A percentile compares a stretch with the other conserved stretches of the same genome.
These are phyloP conservation scores for Claviceps monticola DNA, from an alignment of 2,329 filamentous ascomycete genomes.

Conservation along the genomic window DNA sequence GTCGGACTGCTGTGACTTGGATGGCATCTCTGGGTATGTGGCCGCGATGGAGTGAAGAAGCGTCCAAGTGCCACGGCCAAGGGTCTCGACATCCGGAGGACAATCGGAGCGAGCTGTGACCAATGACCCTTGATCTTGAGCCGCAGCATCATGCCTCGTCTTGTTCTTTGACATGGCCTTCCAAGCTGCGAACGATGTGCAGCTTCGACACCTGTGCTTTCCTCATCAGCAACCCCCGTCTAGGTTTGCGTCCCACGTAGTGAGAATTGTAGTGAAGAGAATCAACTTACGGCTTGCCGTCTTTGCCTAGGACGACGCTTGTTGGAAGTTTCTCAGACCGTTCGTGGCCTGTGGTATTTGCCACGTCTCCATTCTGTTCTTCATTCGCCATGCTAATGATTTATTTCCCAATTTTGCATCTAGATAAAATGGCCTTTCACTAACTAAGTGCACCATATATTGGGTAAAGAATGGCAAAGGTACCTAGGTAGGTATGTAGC, in stretches of 20 bases:
- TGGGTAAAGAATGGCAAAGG: no score
- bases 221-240: background rate
- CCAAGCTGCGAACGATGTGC: slow-evolving; percentile 19
- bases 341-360: slow-evolving; percentile 13
- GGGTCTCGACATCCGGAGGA: slow-evolving; percentile 74
- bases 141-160: slow-evolving; percentile 8
- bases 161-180: slow-evolving; percentile 16
- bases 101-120: slow-evolving; percentile 46
- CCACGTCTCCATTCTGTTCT: slow-evolving; percentile 17
- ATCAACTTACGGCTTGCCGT: slow-evolving; percentile 65
- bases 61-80: slow-evolving; percentile 86
- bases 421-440: background rate
- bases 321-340: slow-evolving; percentile 47
- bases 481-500: no score
- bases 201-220: slow-evolving; percentile 18
- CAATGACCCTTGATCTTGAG: slow-evolving; percentile 8
- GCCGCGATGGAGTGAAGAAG: slow-evolving; percentile 86
- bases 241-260: background rate
- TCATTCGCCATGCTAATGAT: slow-evolving; percentile 24
- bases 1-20: slow-evolving; percentile 56
- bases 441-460: background rate
- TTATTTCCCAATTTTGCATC: background rate
- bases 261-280: background rate
- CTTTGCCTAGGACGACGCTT: slow-evolving; percentile 61
- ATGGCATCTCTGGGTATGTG: slow-evolving; percentile 62